Evolutionary conservation across 2,329 filamentous ascomycete species (phyloP), one percentile per base, ranked within the genome.

Genomic region (Cytospora chrysosperma): DNA sequence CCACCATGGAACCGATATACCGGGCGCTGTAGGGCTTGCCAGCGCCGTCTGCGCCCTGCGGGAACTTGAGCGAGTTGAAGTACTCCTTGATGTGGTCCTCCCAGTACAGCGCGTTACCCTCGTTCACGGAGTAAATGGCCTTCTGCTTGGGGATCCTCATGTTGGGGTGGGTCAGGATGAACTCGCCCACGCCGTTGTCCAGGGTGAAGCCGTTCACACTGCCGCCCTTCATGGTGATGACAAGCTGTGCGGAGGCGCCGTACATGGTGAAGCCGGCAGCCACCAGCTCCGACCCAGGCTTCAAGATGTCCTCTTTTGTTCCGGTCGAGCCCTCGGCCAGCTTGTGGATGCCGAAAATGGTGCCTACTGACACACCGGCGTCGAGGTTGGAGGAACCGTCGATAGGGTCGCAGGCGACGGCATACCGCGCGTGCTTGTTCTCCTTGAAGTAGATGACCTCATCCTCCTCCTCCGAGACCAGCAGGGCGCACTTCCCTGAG

Each of bases 241-340:
- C 95, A 53, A 99, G 85, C 81, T 98, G 94, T 4, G 95, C 88
- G 3, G 93, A 97, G 70, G 95, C 95, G 74, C 95, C 95, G 79
- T 99, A 99, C 95, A 99, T 99, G 78, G 95, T 99, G 85, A 99
- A 99, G n/a, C 95, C 95, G 26, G 92, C 89, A 40, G 95, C 94
- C 24, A 98, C 86, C 69, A 98, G 86, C 78, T 97, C 93, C 1
- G 91, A 94, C 62, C 95, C 95, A 1, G 95, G 91, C 77, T 88
- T 88, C 65, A 98, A 85, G 66, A 99, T 85, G 75, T 98, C 93
- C 73, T 96, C 92, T 70, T 90, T 89, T 65, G 85, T 89, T 68
- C 90, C 91, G 65, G 80, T 82, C 17, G 89, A 88, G 68, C 85
- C 88, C 17, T 96, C 92, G 64, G 88, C 85, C 26, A 98, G 87